Evolutionary conservation across 306 rosid genomes (phyloP).

Genomic region (Leucaena leucocephala): DNA sequence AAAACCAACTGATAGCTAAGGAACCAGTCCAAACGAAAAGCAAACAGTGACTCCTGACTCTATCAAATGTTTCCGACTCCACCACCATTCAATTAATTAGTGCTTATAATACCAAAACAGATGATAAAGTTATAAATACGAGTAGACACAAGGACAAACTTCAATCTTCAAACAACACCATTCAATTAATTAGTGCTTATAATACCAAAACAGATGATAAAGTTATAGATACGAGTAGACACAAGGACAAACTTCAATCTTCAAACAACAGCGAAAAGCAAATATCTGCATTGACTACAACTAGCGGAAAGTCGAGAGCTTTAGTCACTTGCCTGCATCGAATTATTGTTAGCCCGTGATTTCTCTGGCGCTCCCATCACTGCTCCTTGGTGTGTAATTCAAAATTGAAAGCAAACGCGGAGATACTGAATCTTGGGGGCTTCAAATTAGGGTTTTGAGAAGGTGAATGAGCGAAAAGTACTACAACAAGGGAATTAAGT

Average conservation of each 20-base stretch:
- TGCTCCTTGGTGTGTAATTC: slow-evolving; percentile 29
- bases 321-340: slow-evolving; percentile 78
- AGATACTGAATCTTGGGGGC: slow-evolving; percentile 31
- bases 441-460: slow-evolving; percentile 67
- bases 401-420: slow-evolving; percentile 35
- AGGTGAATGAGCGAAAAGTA: slow-evolving; percentile 28
- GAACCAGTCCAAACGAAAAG: slow-evolving; percentile 24
- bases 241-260: slow-evolving; percentile 32
- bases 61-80: slow-evolving; percentile 26
- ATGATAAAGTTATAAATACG: not conserved
- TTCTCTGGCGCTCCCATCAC: slow-evolving; percentile 86
- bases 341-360: slow-evolving; percentile 67
- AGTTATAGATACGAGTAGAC: not conserved
- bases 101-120: not conserved
- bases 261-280: slow-evolving; percentile 23
- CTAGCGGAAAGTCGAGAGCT: slow-evolving; percentile 44
- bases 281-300: slow-evolving; percentile 17
- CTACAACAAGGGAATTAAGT: slow-evolving; percentile 40
- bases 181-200: slow-evolving; percentile 20
- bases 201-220: not conserved
- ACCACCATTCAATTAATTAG: slow-evolving; percentile 14
- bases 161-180: slow-evolving; percentile 23
- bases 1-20: slow-evolving; percentile 4
- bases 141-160: slow-evolving; percentile 12
- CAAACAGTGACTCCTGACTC: slow-evolving; percentile 3